Conservation (phyloP, 768 basidiomycete species). For the Tephrocybe rancida region DNA sequence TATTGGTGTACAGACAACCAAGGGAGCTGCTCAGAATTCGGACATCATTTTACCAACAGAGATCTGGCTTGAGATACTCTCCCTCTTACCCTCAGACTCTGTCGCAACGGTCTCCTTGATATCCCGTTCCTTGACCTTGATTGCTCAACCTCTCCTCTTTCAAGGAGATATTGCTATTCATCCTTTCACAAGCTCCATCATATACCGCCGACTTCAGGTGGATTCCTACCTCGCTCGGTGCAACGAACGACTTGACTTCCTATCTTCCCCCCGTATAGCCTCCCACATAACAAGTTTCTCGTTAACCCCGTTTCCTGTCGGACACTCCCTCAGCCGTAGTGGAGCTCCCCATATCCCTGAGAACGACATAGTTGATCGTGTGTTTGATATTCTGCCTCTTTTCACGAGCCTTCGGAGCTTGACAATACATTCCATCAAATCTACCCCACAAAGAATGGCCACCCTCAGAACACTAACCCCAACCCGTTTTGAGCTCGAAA, state of each 20-base stretch:
- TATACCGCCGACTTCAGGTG: constrained; percentile 18
- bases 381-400: constrained; percentile 11
- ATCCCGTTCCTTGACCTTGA: constrained; percentile 16
- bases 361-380: constrained; percentile 10
- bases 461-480: constrained; percentile 8
- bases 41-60: constrained; percentile 19
- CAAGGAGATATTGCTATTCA: constrained; percentile 14
- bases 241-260: constrained; percentile 15
- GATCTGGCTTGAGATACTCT: constrained; percentile 22
- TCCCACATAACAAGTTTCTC: constrained; percentile 14
- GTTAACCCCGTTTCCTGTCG: constrained; percentile 18
- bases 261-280: constrained; percentile 13
- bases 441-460: constrained; percentile 9
- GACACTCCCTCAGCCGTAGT: constrained; percentile 17
- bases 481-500: constrained; percentile 19
- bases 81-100: constrained; percentile 1
- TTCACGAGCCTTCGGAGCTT: constrained; percentile 18
- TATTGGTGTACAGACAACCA: not conserved
- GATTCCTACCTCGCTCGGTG: constrained; percentile 15
- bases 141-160: constrained; percentile 19
- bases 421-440: constrained; percentile 15
- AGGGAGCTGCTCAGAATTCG: not conserved
- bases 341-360: constrained; percentile 16
- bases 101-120: constrained; percentile 14
- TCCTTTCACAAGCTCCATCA: constrained; percentile 21